phyloP scores from a whole-genome alignment of 1,284 basidiomycete species.

The Tylopilus sp. region DNA sequence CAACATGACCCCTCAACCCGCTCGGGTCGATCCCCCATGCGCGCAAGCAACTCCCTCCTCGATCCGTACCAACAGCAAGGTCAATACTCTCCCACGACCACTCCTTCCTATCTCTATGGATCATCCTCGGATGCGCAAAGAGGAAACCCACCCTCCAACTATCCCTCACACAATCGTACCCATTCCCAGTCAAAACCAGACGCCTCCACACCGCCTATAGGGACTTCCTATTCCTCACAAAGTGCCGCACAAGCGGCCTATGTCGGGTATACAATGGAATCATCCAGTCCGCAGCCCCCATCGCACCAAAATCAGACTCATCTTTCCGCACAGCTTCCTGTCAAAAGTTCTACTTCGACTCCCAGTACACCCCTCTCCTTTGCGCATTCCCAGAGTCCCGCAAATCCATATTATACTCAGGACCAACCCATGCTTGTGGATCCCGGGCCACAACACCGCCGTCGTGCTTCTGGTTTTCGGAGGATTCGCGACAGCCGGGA shows the following conservation, averaged over 20 bases:
- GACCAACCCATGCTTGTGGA: slow-evolving; percentile 71
- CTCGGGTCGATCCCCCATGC: slow-evolving; percentile 57
- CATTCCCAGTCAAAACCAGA: slow-evolving; percentile 60
- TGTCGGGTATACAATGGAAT: slow-evolving; percentile 51
- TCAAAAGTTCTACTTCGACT: slow-evolving; percentile 40
- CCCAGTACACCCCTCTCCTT: slow-evolving; percentile 69
- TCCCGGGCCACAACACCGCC: slow-evolving; percentile 55
- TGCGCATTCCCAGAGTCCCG: slow-evolving; percentile 47
- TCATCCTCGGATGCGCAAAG: slow-evolving; percentile 45
- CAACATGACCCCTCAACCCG: slow-evolving; percentile 51
- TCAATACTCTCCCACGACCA: slow-evolving; percentile 58
- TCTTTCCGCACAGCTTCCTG: slow-evolving; percentile 27
- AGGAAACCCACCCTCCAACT: slow-evolving; percentile 37
- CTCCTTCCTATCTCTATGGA: slow-evolving; percentile 50
- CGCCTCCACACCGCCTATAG: slow-evolving; percentile 47
- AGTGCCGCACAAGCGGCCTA: slow-evolving; percentile 37
- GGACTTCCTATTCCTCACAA: slow-evolving; percentile 53
- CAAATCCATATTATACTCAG: slow-evolving; percentile 52
- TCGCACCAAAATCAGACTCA: slow-evolving; percentile 40
- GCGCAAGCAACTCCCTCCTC: slow-evolving; percentile 50
- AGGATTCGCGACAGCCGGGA: slow-evolving; percentile 68
- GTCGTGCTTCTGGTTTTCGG: slow-evolving; percentile 66
- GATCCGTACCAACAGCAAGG: slow-evolving; percentile 68
- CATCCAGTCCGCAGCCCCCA: slow-evolving; percentile 56
- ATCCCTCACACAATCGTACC: slow-evolving; percentile 56